phyloP scores from a whole-genome alignment of 78 protist species.

The Planoprotostelium fungivorum region DNA sequence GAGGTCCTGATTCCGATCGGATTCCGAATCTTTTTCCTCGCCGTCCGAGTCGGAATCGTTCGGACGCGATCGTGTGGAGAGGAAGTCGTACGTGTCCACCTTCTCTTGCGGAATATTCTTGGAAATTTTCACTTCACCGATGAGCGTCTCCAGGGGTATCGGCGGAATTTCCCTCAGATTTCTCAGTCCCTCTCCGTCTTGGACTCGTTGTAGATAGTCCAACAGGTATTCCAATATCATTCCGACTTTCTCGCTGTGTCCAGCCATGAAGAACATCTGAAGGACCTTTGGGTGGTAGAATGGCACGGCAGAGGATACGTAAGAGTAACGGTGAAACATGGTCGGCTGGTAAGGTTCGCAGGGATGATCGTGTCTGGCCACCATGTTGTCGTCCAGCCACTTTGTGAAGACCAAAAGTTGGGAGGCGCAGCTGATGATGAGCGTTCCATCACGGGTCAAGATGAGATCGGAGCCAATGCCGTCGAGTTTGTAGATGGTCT shows the following conservation, averaged over 20 bases:
- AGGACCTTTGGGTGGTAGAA: slow-evolving; percentile 48
- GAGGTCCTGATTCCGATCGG: background rate
- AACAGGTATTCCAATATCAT: slow-evolving; percentile 18
- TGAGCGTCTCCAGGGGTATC: slow-evolving; percentile 23
- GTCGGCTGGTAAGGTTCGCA: slow-evolving; percentile 4
- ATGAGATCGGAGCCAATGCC: background rate
- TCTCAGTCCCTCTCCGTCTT: background rate
- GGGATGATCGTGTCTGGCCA: background rate
- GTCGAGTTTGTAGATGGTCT: background rate
- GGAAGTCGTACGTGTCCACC: background rate
- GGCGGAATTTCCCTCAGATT: background rate
- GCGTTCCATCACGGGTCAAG: background rate
- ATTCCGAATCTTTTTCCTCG: background rate
- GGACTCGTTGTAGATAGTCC: slow-evolving; percentile 7
- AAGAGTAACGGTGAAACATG: slow-evolving; percentile 26
- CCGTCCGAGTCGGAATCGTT: background rate
- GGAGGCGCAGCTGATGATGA: background rate
- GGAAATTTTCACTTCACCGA: background rate
- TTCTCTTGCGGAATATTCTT: too few relatives aligned
- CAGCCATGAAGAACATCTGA: slow-evolving; percentile 48
- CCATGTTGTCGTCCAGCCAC: slow-evolving; percentile 15
- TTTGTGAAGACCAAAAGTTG: slow-evolving; percentile 43
- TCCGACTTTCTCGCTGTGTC: slow-evolving; percentile 36
- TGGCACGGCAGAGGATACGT: slow-evolving; percentile 20
- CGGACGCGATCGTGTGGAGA: background rate